Conservation (phyloP, 352 stramenopile species). For the Globisporangium carolinianum region DNA sequence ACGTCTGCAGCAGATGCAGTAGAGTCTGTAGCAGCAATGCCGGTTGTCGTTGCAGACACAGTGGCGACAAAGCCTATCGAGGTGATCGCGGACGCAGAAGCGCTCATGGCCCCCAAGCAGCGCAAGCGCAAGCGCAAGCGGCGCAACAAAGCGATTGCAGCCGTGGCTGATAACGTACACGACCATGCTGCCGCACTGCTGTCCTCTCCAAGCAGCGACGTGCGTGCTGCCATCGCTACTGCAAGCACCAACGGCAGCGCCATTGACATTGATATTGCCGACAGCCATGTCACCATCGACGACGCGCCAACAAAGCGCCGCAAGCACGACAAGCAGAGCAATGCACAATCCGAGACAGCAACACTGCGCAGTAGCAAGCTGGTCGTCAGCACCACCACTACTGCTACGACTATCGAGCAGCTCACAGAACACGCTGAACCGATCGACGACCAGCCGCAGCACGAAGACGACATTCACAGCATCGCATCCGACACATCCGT, state of each 20-base stretch:
- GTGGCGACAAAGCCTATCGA: not conserved
- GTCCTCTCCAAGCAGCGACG: too few species aligned
- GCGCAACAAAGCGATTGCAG: not conserved
- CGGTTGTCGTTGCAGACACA: too few species aligned
- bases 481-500: not conserved
- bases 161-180: not conserved
- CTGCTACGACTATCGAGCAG: not conserved
- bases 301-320: not conserved
- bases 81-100: not conserved
- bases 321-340: not conserved
- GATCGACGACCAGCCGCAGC: not conserved
- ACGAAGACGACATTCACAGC: not conserved
- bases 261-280: not conserved
- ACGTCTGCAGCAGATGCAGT: too few species aligned
- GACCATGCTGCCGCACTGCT: not conserved
- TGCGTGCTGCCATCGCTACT: too few species aligned
- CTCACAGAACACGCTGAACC: not conserved
- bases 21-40: too few species aligned
- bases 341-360: too few species aligned
- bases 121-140: constrained; percentile 5
- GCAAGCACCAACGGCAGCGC: not conserved
- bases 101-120: not conserved
- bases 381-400: too few species aligned
- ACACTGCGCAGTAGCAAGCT: too few species aligned
- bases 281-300: not conserved